phyloP scores from a whole-genome alignment of 176 grass and related monocot genomes.

The Oryza australiensis region DNA sequence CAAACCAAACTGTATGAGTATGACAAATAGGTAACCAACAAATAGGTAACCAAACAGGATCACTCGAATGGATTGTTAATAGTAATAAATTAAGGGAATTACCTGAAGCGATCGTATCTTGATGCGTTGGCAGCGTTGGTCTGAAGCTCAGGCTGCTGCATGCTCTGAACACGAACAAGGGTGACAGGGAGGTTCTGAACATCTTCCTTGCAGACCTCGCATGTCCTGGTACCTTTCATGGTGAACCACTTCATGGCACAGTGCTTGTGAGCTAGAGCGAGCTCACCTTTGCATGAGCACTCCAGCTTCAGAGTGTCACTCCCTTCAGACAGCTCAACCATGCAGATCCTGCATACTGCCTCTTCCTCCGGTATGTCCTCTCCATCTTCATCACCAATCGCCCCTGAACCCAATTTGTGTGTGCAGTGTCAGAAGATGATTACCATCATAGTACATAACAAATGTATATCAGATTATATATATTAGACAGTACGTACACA shows the following conservation, averaged over 20 bases:
- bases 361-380: constrained; percentile 91
- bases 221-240: constrained; percentile 75
- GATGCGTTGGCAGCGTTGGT: background rate
- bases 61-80: background rate
- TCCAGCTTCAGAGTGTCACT: constrained; percentile 69
- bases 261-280: constrained; percentile 72
- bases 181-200: constrained; percentile 92
- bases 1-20: background rate
- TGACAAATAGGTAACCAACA: too few relatives aligned
- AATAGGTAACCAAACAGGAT: background rate
- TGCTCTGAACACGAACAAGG: constrained; percentile 58
- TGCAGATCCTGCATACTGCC: constrained; percentile 92
- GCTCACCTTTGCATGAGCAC: constrained; percentile 83
- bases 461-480: too few relatives aligned
- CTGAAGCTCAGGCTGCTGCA: background rate
- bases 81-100: background rate
- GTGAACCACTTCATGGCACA: constrained; percentile 97
- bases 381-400: constrained; percentile 26
- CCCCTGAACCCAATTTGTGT: background rate
- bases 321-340: constrained; percentile 79
- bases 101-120: constrained; percentile 47
- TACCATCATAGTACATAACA: too few relatives aligned
- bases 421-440: too few relatives aligned
- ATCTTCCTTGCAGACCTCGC: constrained; percentile 83
- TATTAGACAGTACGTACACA: background rate